These are phyloP conservation scores for Aquilaria malaccensis DNA, from an alignment of 345 rosid genomes.

Conservation along the genomic window DNA sequence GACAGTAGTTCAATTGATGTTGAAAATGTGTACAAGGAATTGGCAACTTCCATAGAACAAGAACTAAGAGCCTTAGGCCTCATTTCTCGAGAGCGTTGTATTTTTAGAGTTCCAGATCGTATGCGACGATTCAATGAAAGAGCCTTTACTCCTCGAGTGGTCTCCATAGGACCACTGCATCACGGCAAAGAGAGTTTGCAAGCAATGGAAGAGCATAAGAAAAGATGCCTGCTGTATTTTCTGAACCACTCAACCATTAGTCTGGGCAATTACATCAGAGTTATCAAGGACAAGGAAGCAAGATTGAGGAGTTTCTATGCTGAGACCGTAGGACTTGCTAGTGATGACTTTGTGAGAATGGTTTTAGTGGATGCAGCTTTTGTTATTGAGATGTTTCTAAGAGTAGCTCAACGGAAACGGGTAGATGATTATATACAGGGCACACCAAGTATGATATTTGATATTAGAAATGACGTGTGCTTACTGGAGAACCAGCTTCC, in stretches of 20 bases:
- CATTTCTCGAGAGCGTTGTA: not conserved
- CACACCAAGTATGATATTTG: constrained; percentile 14
- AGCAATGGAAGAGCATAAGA: constrained; percentile 11
- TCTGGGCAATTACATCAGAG: constrained; percentile 3
- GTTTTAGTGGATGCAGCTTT: constrained; percentile 18
- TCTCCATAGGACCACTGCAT: constrained; percentile 8
- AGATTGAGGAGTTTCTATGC: constrained; percentile 15
- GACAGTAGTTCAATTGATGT: no score
- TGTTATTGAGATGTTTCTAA: constrained; percentile 14
- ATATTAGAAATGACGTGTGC: constrained; percentile 18
- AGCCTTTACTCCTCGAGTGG: not conserved
- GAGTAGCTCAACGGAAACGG: not conserved
- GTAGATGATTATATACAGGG: not conserved
- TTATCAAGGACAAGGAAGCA: constrained; percentile 6
- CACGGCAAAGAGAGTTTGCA: constrained; percentile 1
- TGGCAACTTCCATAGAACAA: no score
- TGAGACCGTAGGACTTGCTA: constrained; percentile 8
- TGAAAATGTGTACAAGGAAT: no score
- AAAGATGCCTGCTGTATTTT: constrained; percentile 12
- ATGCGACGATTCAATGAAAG: not conserved
- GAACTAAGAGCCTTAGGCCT: not conserved
- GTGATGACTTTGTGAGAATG: constrained; percentile 10
- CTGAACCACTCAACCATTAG: not conserved
- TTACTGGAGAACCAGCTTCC: constrained; percentile 35
- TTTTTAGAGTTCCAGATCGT: constrained; percentile 6